These are phyloP conservation scores for Narthecium ossifragum DNA, from an alignment of 106 monocot genomes.

Conservation along the genomic window DNA sequence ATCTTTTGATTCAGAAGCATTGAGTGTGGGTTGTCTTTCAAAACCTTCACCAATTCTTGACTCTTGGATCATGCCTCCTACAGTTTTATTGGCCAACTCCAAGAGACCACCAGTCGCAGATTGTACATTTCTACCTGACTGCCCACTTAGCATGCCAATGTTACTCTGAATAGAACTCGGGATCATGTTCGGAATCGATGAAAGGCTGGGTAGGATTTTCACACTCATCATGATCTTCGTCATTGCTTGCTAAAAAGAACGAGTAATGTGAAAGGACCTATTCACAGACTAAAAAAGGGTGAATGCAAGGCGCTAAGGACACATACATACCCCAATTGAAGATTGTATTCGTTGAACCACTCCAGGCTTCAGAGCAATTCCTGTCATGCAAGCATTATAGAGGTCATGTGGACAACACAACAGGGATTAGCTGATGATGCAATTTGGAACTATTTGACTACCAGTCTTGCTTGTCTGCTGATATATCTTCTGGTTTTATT, in stretches of 20 bases:
- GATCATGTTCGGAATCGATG: slow-evolving; percentile 22
- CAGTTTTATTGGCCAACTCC: slow-evolving; percentile 19
- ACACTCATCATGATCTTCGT: slow-evolving; percentile 40
- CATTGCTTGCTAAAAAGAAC: slow-evolving; percentile 37
- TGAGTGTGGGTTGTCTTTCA: neutral
- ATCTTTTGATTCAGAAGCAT: slow-evolving; percentile 8
- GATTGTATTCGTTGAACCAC: slow-evolving; percentile 37
- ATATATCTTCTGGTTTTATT: too few relatives aligned
- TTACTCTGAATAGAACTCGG: slow-evolving; percentile 27
- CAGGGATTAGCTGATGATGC: neutral
- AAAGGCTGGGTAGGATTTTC: slow-evolving; percentile 23
- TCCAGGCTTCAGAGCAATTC: slow-evolving; percentile 61
- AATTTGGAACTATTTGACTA: neutral
- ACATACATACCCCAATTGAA: slow-evolving; percentile 34
- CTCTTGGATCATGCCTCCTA: slow-evolving; percentile 9
- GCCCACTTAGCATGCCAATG: slow-evolving; percentile 6
- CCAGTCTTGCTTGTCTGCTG: neutral
- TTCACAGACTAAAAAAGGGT: neutral
- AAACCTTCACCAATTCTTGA: slow-evolving; percentile 9
- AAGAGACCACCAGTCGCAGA: neutral
- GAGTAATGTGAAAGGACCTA: slow-evolving; percentile 1
- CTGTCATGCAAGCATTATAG: slow-evolving; percentile 15
- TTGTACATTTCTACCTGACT: slow-evolving; percentile 12
- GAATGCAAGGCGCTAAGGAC: neutral
- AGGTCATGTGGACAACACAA: neutral